Conservation (phyloP, 140 eudicot genomes). For the Anethum foeniculum region DNA sequence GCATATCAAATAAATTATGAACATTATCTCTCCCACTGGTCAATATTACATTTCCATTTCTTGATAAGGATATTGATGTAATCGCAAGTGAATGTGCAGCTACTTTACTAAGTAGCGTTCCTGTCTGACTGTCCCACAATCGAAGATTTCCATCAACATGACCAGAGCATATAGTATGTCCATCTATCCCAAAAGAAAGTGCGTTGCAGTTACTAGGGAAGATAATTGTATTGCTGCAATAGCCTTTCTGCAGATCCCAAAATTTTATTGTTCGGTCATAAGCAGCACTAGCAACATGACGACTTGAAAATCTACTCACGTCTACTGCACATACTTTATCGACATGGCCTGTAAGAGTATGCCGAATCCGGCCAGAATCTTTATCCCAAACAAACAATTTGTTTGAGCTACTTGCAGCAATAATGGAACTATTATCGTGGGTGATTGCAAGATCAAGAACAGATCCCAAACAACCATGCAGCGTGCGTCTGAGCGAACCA, state of each 20-base stretch:
- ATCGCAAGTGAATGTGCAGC: slow-evolving; percentile 77
- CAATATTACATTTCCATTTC: slow-evolving; percentile 69
- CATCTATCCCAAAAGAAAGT: slow-evolving; percentile 66
- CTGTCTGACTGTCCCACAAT: slow-evolving; percentile 76
- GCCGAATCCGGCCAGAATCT: slow-evolving; percentile 58
- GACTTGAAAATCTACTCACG: slow-evolving; percentile 56
- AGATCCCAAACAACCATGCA: slow-evolving; percentile 73
- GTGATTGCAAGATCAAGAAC: slow-evolving; percentile 76
- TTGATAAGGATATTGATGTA: slow-evolving; percentile 66
- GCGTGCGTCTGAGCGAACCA: slow-evolving; percentile 47
- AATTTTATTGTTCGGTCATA: slow-evolving; percentile 86
- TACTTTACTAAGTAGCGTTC: slow-evolving; percentile 67
- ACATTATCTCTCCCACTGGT: slow-evolving; percentile 91
- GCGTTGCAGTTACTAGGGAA: slow-evolving; percentile 85
- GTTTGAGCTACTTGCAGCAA: slow-evolving; percentile 87
- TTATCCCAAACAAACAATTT: slow-evolving; percentile 82
- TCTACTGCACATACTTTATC: slow-evolving; percentile 96
- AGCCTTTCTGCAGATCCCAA: slow-evolving; percentile 91
- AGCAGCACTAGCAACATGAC: slow-evolving; percentile 76
- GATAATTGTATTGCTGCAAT: slow-evolving; percentile 65
- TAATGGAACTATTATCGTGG: slow-evolving; percentile 50
- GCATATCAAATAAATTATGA: slow-evolving; percentile 76
- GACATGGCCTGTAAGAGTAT: slow-evolving; percentile 82
- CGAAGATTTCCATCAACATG: slow-evolving; percentile 86
- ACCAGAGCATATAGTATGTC: slow-evolving; percentile 81